Evolutionary conservation across 768 basidiomycete species (phyloP).

Genomic region (Lentinula sp.): DNA sequence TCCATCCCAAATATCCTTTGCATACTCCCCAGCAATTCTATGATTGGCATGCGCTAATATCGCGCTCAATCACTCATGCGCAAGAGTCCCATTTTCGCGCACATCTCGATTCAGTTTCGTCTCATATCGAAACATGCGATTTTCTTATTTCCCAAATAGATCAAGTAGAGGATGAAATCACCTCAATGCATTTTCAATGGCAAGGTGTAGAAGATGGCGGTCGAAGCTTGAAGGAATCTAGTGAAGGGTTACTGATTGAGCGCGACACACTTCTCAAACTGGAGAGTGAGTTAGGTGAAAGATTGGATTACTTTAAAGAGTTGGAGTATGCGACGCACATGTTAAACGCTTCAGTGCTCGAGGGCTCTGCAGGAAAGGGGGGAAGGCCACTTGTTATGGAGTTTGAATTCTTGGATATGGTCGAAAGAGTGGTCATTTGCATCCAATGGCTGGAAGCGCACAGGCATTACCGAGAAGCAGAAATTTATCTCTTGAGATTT

Average conservation of each 20-base stretch:
- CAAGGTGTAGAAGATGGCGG: constrained; percentile 90
- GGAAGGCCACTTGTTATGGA: constrained; percentile 89
- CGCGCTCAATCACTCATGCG: constrained; percentile 84
- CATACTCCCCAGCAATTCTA: constrained; percentile 94
- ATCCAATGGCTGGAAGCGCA: constrained; percentile 85
- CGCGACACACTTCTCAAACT: constrained; percentile 76
- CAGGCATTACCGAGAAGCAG: constrained; percentile 86
- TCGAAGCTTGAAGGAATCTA: constrained; percentile 83
- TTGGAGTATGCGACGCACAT: constrained; percentile 89
- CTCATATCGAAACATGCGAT: constrained; percentile 77
- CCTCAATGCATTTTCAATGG: constrained; percentile 81
- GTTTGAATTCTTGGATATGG: constrained; percentile 92
- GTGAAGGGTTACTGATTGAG: constrained; percentile 85
- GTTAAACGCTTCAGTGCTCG: constrained; percentile 70
- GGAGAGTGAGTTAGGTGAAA: constrained; percentile 75
- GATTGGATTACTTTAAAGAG: constrained; percentile 91
- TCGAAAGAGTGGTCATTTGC: constrained; percentile 91
- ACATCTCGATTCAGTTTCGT: constrained; percentile 71
- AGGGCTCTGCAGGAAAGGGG: background rate
- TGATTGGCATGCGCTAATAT: constrained; percentile 91
- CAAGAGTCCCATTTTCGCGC: constrained; percentile 91
- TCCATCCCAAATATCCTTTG: constrained; percentile 74
- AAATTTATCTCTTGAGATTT: constrained; percentile 92
- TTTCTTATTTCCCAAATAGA: constrained; percentile 64
- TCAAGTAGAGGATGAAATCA: constrained; percentile 68